phyloP scores from a whole-genome alignment of 106 monocot species.

The Dendrobium nobile region DNA sequence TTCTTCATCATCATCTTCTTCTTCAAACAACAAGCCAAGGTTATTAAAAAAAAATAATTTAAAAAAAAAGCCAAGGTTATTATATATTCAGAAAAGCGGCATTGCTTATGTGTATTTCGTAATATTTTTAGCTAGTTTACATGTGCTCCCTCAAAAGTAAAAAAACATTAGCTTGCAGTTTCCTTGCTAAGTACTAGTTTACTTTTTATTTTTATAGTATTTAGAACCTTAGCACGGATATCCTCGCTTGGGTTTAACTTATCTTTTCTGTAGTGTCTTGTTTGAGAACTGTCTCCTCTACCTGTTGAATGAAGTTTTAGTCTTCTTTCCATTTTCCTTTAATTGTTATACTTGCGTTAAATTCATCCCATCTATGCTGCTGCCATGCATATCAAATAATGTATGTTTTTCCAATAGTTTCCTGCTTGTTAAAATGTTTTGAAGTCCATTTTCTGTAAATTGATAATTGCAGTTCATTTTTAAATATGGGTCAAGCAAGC shows the following conservation, averaged over 20 bases:
- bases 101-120: background rate
- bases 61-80: constrained; percentile 44
- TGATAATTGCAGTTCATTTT: constrained; percentile 54
- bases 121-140: background rate
- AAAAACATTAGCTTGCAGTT: background rate
- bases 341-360: background rate
- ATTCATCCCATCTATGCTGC: background rate
- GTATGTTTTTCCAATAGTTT: background rate
- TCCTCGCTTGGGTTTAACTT: background rate
- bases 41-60: constrained; percentile 9
- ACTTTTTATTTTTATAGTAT: background rate
- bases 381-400: background rate
- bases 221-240: background rate
- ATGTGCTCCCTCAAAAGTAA: background rate
- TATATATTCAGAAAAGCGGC: background rate
- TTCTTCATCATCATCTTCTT: constrained; percentile 56
- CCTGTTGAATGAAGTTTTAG: background rate
- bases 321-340: background rate
- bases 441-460: background rate
- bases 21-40: constrained; percentile 69
- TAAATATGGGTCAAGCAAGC: constrained; percentile 49
- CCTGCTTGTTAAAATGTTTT: background rate
- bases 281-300: background rate
- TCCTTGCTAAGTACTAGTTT: background rate
- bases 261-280: background rate